Percentiles rank a stretch among this genome's conserved stretches.
Evolutionary conservation across 192 early-diverging fungal species (phyloP).

Genomic region (Lobulomyces angularis): DNA sequence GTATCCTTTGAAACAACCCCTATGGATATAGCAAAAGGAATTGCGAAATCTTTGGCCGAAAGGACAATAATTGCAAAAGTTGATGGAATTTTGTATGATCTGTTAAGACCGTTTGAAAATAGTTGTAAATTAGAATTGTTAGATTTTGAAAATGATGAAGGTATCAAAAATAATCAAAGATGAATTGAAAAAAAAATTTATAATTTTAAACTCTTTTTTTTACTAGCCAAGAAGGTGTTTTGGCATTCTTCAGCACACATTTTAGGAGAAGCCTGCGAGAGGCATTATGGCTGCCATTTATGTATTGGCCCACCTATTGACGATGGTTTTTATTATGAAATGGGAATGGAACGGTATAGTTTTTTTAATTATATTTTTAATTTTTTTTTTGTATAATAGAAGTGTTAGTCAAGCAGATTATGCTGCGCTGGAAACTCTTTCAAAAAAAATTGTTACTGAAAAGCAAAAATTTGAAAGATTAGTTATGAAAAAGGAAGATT

Average conservation of each 20-base stretch:
- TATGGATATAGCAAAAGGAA: constrained; percentile 72
- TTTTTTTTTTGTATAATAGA: constrained; percentile 18
- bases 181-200: neutral
- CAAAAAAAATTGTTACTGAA: constrained; percentile 79
- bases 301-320: constrained; percentile 94
- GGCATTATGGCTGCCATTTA: constrained; percentile 93
- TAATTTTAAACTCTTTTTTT: neutral
- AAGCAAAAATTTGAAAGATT: constrained; percentile 92
- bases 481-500: constrained; percentile 70
- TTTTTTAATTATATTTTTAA: neutral
- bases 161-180: constrained; percentile 10
- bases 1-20: constrained; percentile 91
- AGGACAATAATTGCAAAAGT: constrained; percentile 89
- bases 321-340: constrained; percentile 95
- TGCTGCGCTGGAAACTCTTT: constrained; percentile 71
- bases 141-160: constrained; percentile 89
- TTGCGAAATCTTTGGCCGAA: constrained; percentile 85
- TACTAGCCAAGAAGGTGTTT: constrained; percentile 68
- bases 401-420: constrained; percentile 75
- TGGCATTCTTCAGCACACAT: constrained; percentile 99
- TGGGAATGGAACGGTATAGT: constrained; percentile 60
- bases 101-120: constrained; percentile 71
- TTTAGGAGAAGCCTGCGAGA: constrained; percentile 92
- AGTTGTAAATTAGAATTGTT: constrained; percentile 74
- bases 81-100: constrained; percentile 79